Percentiles rank a stretch among this genome's conserved stretches.
Evolutionary conservation across 352 stramenopile species (phyloP).

Genomic region (Phytophthora citrophthora): DNA sequence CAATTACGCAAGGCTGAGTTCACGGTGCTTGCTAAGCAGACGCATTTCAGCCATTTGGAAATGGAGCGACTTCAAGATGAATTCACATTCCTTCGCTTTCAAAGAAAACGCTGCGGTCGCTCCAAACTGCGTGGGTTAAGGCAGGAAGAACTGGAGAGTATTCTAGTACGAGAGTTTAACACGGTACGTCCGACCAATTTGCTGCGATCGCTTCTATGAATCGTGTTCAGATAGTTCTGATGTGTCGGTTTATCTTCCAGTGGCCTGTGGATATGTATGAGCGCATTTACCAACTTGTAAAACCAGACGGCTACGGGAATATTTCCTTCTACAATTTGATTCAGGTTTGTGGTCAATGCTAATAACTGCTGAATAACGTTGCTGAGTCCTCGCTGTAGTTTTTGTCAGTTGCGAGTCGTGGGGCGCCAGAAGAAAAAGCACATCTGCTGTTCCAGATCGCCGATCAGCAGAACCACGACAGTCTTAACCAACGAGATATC

Average conservation of each 20-base stretch:
- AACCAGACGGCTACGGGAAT: conserved; percentile 66
- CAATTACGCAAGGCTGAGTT: conserved; percentile 61
- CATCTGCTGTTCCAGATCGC: conserved; percentile 57
- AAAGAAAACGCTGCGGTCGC: conserved; percentile 48
- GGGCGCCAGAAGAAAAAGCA: conserved; percentile 54
- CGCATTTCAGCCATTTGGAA: conserved; percentile 61
- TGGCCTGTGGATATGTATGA: conserved; percentile 52
- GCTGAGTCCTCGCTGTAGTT: conserved; percentile 24
- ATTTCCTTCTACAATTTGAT: conserved; percentile 66
- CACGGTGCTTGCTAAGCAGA: conserved; percentile 50
- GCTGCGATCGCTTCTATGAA: neutral
- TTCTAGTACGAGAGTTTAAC: conserved; percentile 56
- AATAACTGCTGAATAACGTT: neutral
- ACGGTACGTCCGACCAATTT: conserved; percentile 31
- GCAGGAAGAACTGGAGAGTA: conserved; percentile 58
- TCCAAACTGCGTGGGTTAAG: conserved; percentile 57
- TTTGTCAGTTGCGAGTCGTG: conserved; percentile 51
- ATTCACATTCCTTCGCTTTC: conserved; percentile 68
- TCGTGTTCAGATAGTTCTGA: neutral
- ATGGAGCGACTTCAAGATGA: conserved; percentile 66
- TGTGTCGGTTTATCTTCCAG: conserved; percentile 22
- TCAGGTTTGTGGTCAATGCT: conserved; percentile 41
- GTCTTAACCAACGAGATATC: conserved; percentile 45
- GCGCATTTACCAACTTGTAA: conserved; percentile 54
- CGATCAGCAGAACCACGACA: conserved; percentile 33